Percentiles rank a stretch among this genome's conserved stretches.
These are phyloP conservation scores for Globisporangium cederbergense DNA, from an alignment of 352 stramenopile species.

Conservation along the genomic window DNA sequence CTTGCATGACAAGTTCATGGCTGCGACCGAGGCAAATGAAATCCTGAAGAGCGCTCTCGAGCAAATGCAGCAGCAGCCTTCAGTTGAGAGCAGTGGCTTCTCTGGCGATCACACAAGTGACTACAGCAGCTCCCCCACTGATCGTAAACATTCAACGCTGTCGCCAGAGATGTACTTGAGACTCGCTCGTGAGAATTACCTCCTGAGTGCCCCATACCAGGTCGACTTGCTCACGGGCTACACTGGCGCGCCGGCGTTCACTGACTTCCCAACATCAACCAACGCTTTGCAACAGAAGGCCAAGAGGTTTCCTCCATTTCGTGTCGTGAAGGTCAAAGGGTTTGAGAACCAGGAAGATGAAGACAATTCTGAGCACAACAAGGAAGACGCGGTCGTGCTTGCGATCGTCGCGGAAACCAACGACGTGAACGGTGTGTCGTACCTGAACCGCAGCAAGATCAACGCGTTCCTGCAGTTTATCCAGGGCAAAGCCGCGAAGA, in stretches of 20 bases:
- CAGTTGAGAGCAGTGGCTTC: neutral
- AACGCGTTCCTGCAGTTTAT: slow-evolving; percentile 55
- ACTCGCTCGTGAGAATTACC: slow-evolving; percentile 43
- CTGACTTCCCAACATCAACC: slow-evolving; percentile 16
- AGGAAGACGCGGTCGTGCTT: slow-evolving; percentile 10
- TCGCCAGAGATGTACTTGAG: slow-evolving; percentile 25
- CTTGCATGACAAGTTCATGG: slow-evolving; percentile 41
- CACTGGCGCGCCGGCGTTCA: slow-evolving; percentile 34
- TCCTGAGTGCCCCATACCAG: slow-evolving; percentile 44
- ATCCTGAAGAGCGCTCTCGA: slow-evolving; percentile 47
- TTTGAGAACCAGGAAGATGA: slow-evolving; percentile 19
- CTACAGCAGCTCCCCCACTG: neutral
- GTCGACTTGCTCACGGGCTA: slow-evolving; percentile 42
- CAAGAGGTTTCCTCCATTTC: slow-evolving; percentile 40
- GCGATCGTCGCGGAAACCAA: slow-evolving; percentile 29
- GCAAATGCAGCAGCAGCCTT: slow-evolving; percentile 28
- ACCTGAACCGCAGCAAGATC: slow-evolving; percentile 62
- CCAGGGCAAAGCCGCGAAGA: slow-evolving; percentile 36
- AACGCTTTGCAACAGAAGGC: slow-evolving; percentile 5
- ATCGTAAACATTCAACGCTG: neutral
- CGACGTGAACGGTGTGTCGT: slow-evolving; percentile 39
- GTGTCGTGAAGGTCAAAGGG: slow-evolving; percentile 17
- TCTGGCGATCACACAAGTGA: neutral
- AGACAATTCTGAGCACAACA: slow-evolving; percentile 10
- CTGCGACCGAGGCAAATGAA: slow-evolving; percentile 43